Evolutionary conservation across 176 grass and related monocot genomes (phyloP), one percentile per base, ranked within the genome.

Genomic region (Carex kokanica): DNA sequence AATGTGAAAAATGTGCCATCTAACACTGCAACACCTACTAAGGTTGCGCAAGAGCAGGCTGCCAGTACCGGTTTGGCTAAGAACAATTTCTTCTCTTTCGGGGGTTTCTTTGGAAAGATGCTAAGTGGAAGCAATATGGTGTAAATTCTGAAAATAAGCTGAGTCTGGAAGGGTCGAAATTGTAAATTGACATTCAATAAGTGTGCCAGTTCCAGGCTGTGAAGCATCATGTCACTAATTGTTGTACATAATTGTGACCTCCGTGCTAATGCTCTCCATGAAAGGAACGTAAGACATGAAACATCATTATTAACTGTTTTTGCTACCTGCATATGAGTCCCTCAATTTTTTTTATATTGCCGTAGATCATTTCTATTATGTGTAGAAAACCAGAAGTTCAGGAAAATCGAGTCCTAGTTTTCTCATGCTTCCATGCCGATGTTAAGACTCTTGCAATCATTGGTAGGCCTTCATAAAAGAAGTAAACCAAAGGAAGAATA

Each of bases 31-130:
- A 63, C 51, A 1, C 36, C 21, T 52, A 53, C 34, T 64, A 93
- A 87, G 67, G 23, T 64, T 83, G n/a, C 86, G 1, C 75, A 88
- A 11, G 64, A 85, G 53, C 31, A 60, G 27, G 17, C 68, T 3
- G 8, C 80, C 0, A 75, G 80, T 72, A 64, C 84, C 60, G 38
- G 45, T 80, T 14, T 86, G 49, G 82, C 74, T 32, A 90, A 69
- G 86, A 75, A 64, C 56, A 89, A 84, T 60, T 91, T 91, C 91
- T 95, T 99, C 89, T 99, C 96, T 83, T 93, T 99, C 20, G 86
- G 91, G 83, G 88, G 17, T 89, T 88, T 99, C 71, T 86, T 99
- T 63, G 91, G 86, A 21, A 95, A 88, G 43, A 89, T 99, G 72
- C 80, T 90, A 36, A 85, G 84, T 31, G 80, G 80, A 49, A 82